These are phyloP conservation scores for Apiospora koreana DNA, from an alignment of 2,329 filamentous ascomycete genomes.

Conservation along the genomic window DNA sequence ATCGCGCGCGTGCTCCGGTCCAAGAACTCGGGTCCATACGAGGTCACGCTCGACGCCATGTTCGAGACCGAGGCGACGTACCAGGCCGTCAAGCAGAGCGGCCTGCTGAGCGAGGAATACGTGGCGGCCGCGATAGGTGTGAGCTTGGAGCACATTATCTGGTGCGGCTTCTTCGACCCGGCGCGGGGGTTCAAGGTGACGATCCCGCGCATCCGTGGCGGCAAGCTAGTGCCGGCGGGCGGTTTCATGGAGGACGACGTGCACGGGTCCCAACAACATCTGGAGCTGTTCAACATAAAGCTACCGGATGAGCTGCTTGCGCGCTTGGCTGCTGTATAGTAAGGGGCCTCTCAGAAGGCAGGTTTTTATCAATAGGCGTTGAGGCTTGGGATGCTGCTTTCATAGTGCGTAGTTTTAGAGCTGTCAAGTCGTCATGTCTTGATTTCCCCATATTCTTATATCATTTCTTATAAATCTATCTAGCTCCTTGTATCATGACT, in stretches of 20 bases:
- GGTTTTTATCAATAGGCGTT: too few species aligned
- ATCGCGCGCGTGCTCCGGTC: conserved; percentile 45
- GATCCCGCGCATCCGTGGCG: conserved; percentile 30
- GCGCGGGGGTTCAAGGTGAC: conserved; percentile 50
- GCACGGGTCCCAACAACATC: conserved; percentile 31
- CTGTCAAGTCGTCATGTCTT: too few species aligned
- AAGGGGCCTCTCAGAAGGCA: not conserved
- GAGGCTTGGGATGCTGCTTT: too few species aligned
- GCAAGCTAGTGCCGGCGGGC: conserved; percentile 22
- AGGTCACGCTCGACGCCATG: conserved; percentile 45
- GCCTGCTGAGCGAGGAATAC: conserved; percentile 35
- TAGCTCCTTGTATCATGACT: too few species aligned
- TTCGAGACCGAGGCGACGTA: conserved; percentile 40
- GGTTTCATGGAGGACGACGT: conserved; percentile 34
- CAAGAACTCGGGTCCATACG: conserved; percentile 44
- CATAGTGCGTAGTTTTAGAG: too few species aligned
- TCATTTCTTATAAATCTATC: too few species aligned
- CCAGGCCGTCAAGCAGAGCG: conserved; percentile 34
- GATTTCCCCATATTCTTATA: too few species aligned
- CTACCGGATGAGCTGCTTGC: conserved; percentile 18
- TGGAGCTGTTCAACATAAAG: conserved; percentile 25
- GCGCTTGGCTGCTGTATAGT: not conserved
- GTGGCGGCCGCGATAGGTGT: conserved; percentile 35
- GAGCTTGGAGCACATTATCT: conserved; percentile 31
- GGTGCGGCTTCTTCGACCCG: conserved; percentile 44